Evolutionary conservation across 176 grass and related monocot genomes (phyloP).

Genomic region (Triticum urartu): DNA sequence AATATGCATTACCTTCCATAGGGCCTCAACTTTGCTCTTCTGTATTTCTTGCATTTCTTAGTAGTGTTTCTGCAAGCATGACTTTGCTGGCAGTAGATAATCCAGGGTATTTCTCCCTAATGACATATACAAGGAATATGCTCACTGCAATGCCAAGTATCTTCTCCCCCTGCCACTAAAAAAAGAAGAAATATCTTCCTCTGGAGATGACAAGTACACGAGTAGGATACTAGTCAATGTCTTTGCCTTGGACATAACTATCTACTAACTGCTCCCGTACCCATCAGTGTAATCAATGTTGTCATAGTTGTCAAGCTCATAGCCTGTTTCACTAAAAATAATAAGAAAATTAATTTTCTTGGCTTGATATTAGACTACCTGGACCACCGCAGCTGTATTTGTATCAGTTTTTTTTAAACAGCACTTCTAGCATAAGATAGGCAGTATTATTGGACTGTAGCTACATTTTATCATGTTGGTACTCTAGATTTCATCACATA

Average conservation of each 20-base stretch:
- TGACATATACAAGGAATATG: not conserved
- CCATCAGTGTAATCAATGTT: constrained; percentile 8
- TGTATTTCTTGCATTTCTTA: constrained; percentile 3
- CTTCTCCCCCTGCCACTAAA: not conserved
- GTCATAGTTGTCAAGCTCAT: not conserved
- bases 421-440: not conserved
- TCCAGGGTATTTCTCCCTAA: not conserved
- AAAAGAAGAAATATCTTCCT: not conserved
- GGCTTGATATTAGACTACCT: not conserved
- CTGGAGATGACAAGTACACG: not conserved
- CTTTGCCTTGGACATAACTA: constrained; percentile 6
- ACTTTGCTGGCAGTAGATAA: not conserved
- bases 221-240: constrained; percentile 4
- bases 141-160: constrained; percentile 8
- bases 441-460: not conserved
- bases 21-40: not conserved
- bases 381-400: not conserved
- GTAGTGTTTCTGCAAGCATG: not conserved
- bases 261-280: not conserved
- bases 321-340: not conserved
- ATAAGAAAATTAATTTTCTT: not conserved
- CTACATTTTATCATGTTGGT: not conserved
- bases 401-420: not conserved
- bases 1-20: not conserved
- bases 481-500: constrained; percentile 3